These are phyloP conservation scores for Flaveria sonorensis DNA, from an alignment of 129 eudicot genomes.

Conservation along the genomic window DNA sequence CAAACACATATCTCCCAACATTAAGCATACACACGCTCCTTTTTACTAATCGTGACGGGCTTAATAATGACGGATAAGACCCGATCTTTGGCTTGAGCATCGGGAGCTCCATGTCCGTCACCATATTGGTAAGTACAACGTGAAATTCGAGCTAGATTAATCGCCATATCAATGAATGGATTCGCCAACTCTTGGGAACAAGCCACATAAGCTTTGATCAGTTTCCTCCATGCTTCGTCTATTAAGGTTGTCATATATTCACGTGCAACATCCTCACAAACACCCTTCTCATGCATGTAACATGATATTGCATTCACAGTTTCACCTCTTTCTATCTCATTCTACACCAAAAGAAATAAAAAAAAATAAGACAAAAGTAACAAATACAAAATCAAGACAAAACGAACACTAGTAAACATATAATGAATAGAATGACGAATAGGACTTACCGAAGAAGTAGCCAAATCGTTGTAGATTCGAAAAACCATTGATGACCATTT, in stretches of 20 bases:
- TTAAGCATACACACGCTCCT: neutral
- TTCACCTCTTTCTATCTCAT: conserved; percentile 48
- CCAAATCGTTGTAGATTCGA: conserved; percentile 47
- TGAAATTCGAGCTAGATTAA: conserved; percentile 52
- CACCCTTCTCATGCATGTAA: conserved; percentile 51
- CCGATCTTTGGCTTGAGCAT: conserved; percentile 35
- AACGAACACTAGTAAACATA: too few species aligned
- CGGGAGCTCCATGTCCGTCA: conserved; percentile 59
- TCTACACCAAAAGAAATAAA: conserved; percentile 12
- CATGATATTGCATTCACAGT: conserved; percentile 47
- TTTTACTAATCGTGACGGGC: conserved; percentile 18
- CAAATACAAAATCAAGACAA: too few species aligned
- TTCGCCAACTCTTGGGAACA: conserved; percentile 6
- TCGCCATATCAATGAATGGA: conserved; percentile 38
- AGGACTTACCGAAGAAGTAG: conserved; percentile 29
- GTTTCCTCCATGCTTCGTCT: conserved; percentile 40
- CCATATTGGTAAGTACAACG: conserved; percentile 50
- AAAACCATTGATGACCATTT: conserved; percentile 53
- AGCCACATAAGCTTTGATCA: conserved; percentile 39
- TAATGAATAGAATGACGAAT: neutral
- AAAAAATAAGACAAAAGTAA: neutral
- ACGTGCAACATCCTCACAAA: conserved; percentile 44
- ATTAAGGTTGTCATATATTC: conserved; percentile 25
- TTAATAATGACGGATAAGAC: conserved; percentile 35
- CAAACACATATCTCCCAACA: too few species aligned